phyloP scores from a whole-genome alignment of 2,329 filamentous ascomycete genomes.

The Apiospora rasikravindrae region DNA sequence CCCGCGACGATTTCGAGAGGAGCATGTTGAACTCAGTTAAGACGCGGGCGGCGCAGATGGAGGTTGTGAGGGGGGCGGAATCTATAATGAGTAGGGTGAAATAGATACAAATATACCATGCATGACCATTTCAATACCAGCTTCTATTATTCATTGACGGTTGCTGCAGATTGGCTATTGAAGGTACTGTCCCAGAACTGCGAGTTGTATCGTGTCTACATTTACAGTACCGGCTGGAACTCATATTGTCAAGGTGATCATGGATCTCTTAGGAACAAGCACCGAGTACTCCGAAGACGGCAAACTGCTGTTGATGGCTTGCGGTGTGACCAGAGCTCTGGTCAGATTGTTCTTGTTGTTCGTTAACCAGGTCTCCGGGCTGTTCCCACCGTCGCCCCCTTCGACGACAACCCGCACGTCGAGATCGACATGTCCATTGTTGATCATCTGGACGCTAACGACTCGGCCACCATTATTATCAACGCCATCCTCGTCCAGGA shows the following conservation, averaged over 20 bases:
- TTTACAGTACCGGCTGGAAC: background rate
- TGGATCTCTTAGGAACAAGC: conserved; percentile 10
- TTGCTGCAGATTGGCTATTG: no score
- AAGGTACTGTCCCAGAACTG: no score
- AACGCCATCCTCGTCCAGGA: conserved; percentile 31
- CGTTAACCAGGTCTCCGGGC: conserved; percentile 2
- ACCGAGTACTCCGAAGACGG: background rate
- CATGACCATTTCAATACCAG: background rate
- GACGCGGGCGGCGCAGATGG: conserved; percentile 82
- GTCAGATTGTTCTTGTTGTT: conserved; percentile 16
- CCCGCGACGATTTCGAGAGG: conserved; percentile 92
- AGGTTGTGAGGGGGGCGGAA: conserved; percentile 79
- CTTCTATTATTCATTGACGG: background rate
- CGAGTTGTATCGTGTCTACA: background rate
- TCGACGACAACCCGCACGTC: background rate
- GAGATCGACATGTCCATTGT: conserved; percentile 15
- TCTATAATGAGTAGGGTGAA: conserved; percentile 96
- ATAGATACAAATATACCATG: conserved; percentile 43
- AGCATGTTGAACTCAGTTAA: conserved; percentile 89
- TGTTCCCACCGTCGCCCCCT: background rate
- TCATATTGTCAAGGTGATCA: background rate
- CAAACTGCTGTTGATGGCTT: background rate
- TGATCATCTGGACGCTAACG: background rate
- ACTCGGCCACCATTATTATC: background rate
- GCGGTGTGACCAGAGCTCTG: background rate